Conservation (phyloP, 306 rosid genomes). For the Trifolium fragiferum region DNA sequence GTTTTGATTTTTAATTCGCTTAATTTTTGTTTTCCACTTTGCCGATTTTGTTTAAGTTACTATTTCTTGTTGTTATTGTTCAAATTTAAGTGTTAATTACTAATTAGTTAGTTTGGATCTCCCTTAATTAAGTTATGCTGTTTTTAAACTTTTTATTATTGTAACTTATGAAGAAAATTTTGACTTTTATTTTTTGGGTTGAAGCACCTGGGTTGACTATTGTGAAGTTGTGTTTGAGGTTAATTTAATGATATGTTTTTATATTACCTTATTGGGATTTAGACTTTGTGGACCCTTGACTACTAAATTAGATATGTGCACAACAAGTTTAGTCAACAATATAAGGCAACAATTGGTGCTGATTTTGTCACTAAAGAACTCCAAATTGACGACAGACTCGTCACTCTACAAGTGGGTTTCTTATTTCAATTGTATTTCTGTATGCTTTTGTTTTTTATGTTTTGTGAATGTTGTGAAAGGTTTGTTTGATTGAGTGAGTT, state of each 20-base stretch:
- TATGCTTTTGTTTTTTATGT: constrained; percentile 8
- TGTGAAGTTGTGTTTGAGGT: constrained; percentile 24
- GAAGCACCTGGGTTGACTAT: background rate
- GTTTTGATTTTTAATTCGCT: constrained; percentile 15
- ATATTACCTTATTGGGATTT: constrained; percentile 34
- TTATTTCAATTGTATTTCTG: constrained; percentile 48
- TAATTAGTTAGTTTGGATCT: constrained; percentile 13
- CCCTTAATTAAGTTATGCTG: background rate
- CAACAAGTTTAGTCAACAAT: constrained; percentile 95
- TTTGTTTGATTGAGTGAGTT: constrained; percentile 10
- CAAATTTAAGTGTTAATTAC: background rate
- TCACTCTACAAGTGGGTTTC: constrained; percentile 91
- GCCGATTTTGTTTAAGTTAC: background rate
- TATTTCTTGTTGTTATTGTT: background rate
- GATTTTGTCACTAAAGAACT: constrained; percentile 97
- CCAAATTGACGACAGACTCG: constrained; percentile 90
- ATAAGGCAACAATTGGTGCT: constrained; percentile 98
- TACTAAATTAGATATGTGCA: constrained; percentile 80
- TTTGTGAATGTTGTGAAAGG: constrained; percentile 1
- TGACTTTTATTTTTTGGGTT: constrained; percentile 19
- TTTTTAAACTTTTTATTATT: background rate
- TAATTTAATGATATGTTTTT: constrained; percentile 17
- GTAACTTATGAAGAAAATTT: constrained; percentile 6
- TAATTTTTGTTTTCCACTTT: background rate
- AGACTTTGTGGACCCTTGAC: constrained; percentile 53